phyloP scores from a whole-genome alignment of 2,329 filamentous ascomycete genomes.

The Phialemoniopsis sp. region DNA sequence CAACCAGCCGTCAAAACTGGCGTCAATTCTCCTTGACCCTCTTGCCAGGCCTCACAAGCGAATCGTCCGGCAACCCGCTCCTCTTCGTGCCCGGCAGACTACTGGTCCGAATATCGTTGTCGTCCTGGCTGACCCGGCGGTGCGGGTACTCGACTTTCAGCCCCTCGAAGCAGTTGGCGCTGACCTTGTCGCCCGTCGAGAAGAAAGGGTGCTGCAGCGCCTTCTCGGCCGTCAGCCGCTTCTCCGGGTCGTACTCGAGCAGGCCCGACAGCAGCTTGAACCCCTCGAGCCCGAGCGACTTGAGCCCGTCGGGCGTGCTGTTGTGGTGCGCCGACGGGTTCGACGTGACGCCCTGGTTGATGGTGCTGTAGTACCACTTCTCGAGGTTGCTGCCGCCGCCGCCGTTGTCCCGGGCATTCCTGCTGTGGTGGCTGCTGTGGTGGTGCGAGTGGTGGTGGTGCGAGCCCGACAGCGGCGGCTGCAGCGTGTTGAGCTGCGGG shows the following conservation, averaged over 20 bases:
- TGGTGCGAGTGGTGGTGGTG: constrained; percentile 25
- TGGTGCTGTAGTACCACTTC: constrained; percentile 73
- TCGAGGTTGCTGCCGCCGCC: constrained; percentile 54
- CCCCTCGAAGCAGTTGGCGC: constrained; percentile 85
- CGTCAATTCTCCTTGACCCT: constrained; percentile 51
- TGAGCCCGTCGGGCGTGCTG: constrained; percentile 30
- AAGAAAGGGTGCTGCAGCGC: constrained; percentile 94
- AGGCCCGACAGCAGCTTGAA: constrained; percentile 77
- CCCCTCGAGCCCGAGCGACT: constrained; percentile 69
- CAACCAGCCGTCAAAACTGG: no score
- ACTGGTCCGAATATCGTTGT: constrained; percentile 90
- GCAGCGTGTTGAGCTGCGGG: constrained; percentile 58
- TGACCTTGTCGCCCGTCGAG: constrained; percentile 66
- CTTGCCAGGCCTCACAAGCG: constrained; percentile 59
- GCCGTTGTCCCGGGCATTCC: constrained; percentile 41
- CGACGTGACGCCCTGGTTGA: constrained; percentile 48
- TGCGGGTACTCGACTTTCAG: constrained; percentile 85
- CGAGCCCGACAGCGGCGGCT: constrained; percentile 42
- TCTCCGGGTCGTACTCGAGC: constrained; percentile 88
- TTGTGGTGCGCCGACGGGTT: constrained; percentile 34
- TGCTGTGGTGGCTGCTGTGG: constrained; percentile 41
- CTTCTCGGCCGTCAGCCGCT: constrained; percentile 80
- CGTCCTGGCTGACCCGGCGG: constrained; percentile 85
- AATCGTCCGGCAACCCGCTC: constrained; percentile 79
- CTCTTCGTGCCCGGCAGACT: constrained; percentile 89